Base-by-base conservation (phyloP, 2,329 filamentous ascomycete genomes). In the Ophiostoma novo-ulmi region DNA sequence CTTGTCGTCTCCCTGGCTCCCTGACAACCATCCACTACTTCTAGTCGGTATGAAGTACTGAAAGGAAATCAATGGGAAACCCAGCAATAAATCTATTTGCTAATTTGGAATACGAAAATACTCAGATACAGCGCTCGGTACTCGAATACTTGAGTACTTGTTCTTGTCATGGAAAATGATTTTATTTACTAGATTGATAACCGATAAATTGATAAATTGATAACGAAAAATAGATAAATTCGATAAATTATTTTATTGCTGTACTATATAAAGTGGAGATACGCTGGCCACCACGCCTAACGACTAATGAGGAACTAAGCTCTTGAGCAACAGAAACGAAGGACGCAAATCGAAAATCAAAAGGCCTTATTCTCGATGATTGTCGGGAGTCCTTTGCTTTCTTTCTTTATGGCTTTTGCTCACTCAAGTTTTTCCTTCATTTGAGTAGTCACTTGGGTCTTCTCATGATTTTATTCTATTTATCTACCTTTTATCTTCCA, bases 111-210 rank as follows among this genome's bases (percentile, higher is more conserved):
- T 63, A 63, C 58, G 58, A 61, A 58, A 13, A 22, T 20, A 11
- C 20, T 44, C 13, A 44, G 13, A 44, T 44, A 4, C 41, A 44
- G 41, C 20, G 31, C 31, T 31, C 31, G 20, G 44, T 48, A 48
- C 44, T 48, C 17, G 17, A 20, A n/a, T 20, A 5, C 44, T 48
- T 14, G n/a, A 17, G 52, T 26, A 58, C 52, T 26, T 5, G 44
- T 48, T 10, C 44, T 48, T 31, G 52, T 58, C n/a, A 17, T 58
- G 10, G 13, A 58, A 26, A 58, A 55, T n/a, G n/a, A 58, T 31
- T 26, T 63, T 63, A 63, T 63, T 10, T 35, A 35, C 26, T 31
- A 31, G 58, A 63, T 63, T 63, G 58, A 63, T 63, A 63, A 63
- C 35, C 7, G 14, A 17, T 36, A 35, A 20, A 63, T 35, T 4